Base-by-base conservation (phyloP, 768 basidiomycete species). In the Amanita pallidorosea region DNA sequence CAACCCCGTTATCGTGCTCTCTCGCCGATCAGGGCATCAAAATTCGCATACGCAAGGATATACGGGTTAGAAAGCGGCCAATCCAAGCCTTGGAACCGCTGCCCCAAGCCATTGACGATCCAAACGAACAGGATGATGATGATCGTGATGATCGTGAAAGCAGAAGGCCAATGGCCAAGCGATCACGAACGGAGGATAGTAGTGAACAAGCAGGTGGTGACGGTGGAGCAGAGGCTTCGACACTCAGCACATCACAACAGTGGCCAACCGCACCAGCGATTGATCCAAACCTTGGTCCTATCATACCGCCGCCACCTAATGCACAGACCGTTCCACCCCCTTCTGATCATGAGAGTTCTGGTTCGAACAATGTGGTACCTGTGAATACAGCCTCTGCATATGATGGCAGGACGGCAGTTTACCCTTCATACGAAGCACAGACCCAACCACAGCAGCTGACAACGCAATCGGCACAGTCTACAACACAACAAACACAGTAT, bases 1-100 rank as follows among this genome's bases (percentile, higher is more conserved):
- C 89, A 4, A 93, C 92, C 0, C 81, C 84, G 3, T 75, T 95
- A 1, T 94, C 92, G 2, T 88, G 84, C 56, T 88, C 88, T 0
- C 77, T 94, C 49, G 90, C 91, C n/a, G 91, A 94, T 61, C 92
- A 94, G 66, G 92, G 92, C 20, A 91, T 94, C 67, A 95, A 94
- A 67, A 93, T 95, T 49, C 83, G 91, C 27, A 94, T 94, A 48
- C 79, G 92, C 33, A 94, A 93, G 65, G 90, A 94, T 53, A 89
- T 92, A 33, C 81, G 89, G 1, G 83, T 87, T 22, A 78, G 89
- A 55, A 90, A 89, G 62, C 72, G 82, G 9, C 78, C 81, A 4
- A 72, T 71, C 22, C 68, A 70, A 31, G 67, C 69, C 0, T 61
- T 66, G 5, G 67, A 72, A 9, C 66, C 65, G 36, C 64, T 66